Conservation (phyloP, 768 basidiomycete species). For the Cubamyces lactineus region DNA sequence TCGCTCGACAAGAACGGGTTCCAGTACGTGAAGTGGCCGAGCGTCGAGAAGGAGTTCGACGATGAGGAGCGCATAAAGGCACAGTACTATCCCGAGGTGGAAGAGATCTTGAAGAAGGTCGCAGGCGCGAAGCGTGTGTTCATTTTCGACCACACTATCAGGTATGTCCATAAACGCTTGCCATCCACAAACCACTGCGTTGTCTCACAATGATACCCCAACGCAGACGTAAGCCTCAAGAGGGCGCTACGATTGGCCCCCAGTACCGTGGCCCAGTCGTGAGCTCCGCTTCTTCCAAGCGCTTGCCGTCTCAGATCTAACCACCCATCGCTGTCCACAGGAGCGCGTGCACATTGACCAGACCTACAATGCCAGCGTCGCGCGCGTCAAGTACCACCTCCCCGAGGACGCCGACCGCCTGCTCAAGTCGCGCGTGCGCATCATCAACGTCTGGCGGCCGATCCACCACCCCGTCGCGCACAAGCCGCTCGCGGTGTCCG, state of each 20-base stretch:
- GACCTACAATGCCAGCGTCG: conserved; percentile 38
- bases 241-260: conserved; percentile 2
- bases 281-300: neutral
- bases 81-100: conserved; percentile 45
- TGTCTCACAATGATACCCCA: neutral
- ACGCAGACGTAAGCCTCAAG: conserved; percentile 25
- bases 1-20: conserved; percentile 46
- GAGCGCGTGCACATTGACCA: conserved; percentile 48
- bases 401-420: conserved; percentile 45
- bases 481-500: conserved; percentile 43
- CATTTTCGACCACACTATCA: conserved; percentile 48
- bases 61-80: conserved; percentile 42
- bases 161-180: conserved; percentile 24
- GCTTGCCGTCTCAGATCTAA: neutral
- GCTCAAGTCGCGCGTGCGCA: conserved; percentile 42
- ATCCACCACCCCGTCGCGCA: conserved; percentile 42
- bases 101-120: conserved; percentile 44
- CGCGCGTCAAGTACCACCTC: conserved; percentile 42
- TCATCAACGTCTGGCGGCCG: conserved; percentile 51
- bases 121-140: conserved; percentile 44
- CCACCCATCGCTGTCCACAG: conserved; percentile 21
- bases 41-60: conserved; percentile 42
- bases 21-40: conserved; percentile 38
- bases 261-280: conserved; percentile 38
- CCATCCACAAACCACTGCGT: neutral